Base-by-base conservation (phyloP, 148 eudicot genomes). In the Vaccinium macrocarpon region DNA sequence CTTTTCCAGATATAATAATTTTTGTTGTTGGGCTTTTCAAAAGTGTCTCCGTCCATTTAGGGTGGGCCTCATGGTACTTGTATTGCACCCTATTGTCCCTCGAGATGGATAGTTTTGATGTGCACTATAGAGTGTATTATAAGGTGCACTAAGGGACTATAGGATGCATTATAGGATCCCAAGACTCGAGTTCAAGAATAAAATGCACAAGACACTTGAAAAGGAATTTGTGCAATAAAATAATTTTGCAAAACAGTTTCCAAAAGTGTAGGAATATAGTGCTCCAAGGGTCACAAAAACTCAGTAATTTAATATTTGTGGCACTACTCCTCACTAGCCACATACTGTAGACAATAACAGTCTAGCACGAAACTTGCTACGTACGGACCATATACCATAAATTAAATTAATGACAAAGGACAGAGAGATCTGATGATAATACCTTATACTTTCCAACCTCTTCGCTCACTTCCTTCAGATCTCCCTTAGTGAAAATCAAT, bases 401-500 rank as follows among this genome's bases (percentile, higher is more conserved):
- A 5, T 38, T 38, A 38, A 38, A 7, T 10, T 64, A 25, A 64
- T 25, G 14, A 23, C 35, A 25, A 64, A 23, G 29, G 29, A 8
- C 9, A 23, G 4, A 62, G 42, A 62, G 6, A 8, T 2, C 9
- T 21, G 70, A n/a, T n/a, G 1, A 12, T 14, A 66, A 78, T 11
- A 87, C 91, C 91, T 89, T 88, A 85, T 89, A 89, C 76, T 89
- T 89, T 9, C 78, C 88, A 35, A 89, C 91, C 78, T 89, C 91
- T 79, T 89, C 91, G 12, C 87, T 87, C 35, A 87, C 90, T 86
- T 89, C 90, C 86, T 89, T 89, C 84, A 89, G 52, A 82, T 89
- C 91, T 51, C 91, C 91, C 84, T 89, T 87, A 16, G 91, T 87
- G 38, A 89, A 89, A 32, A 89, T 89, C 87, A 89, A 80, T 4